These are phyloP conservation scores for Pseudoturritis turrita DNA, from an alignment of 345 rosid genomes.

Conservation along the genomic window DNA sequence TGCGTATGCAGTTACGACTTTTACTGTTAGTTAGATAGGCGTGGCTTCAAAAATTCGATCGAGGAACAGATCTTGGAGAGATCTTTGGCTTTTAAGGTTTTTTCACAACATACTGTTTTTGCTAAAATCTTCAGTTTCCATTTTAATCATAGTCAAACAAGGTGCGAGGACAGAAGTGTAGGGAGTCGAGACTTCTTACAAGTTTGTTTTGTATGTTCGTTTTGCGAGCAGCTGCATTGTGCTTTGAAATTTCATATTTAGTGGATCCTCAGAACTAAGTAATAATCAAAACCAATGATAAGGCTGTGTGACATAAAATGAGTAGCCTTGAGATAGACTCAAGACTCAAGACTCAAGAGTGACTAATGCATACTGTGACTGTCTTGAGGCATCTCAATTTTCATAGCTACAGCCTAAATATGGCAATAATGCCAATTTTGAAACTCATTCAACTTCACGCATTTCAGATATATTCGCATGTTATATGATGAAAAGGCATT, in stretches of 20 bases:
- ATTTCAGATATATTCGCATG: too few species aligned
- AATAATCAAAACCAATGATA: neutral
- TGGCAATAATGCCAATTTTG: neutral
- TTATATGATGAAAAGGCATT: too few species aligned
- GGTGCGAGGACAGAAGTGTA: neutral
- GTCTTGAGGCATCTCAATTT: neutral
- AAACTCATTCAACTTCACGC: too few species aligned
- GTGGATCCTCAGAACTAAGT: neutral
- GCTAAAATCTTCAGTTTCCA: neutral
- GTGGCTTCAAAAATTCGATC: neutral
- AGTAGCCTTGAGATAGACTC: neutral
- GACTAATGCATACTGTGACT: neutral
- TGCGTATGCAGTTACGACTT: neutral
- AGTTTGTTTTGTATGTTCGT: neutral
- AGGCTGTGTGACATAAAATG: neutral
- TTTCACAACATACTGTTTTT: neutral
- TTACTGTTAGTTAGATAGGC: conserved; percentile 15
- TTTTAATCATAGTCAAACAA: neutral
- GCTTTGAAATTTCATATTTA: neutral
- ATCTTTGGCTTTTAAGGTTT: neutral
- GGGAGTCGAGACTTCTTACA: neutral
- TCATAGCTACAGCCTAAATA: neutral
- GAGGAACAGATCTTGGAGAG: neutral
- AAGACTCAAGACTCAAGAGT: too few species aligned
- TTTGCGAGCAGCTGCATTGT: neutral